Base-by-base conservation (phyloP, 768 basidiomycete species). In the Neoboletus subvelutipes region DNA sequence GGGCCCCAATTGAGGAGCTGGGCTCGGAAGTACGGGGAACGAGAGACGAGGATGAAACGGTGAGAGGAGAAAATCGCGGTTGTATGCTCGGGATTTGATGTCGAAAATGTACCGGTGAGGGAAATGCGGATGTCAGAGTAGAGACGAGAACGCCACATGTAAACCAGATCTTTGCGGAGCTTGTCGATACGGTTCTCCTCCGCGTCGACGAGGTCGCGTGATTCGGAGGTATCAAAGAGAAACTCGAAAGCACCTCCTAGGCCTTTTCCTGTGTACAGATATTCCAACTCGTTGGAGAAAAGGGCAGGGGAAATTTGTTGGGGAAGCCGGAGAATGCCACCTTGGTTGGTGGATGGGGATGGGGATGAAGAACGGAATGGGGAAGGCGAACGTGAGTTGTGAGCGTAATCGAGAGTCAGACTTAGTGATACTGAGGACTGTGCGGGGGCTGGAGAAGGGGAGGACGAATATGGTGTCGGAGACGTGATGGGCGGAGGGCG, bases 111-210 rank as follows among this genome's bases (percentile, higher is more conserved):
- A 47, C 87, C 87, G 0, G 84, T 82, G 58, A 95, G 82, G 0
- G 87, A 81, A 53, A 98, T 86, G 51, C 88, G 84, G 24, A 96
- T 84, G 71, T 98, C 96, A 2, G 93, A 92, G 70, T 94, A 98
- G 18, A 98, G 84, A 48, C 94, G 85, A 13, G 90, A 91, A 33
- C 96, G 78, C 96, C 95, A 98, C 93, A 94, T 96, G 77, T 88
- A 97, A 24, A 95, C 90, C 29, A 97, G 80, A 67, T 98, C 96
- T 72, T 93, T 92, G 58, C 92, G 84, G 11, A 97, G 83, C 74
- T 94, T 92, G 71, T 93, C 92, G 40, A 91, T 75, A 15, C 92
- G 78, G 57, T 67, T 80, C 60, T 79, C 83, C 71, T 75, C 83
- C 10, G 73, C 78, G 61, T 77, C 77, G 51, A 72, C 83, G 53